phyloP scores from a whole-genome alignment of 176 grass and related monocot genomes.

The Carex kokanica region DNA sequence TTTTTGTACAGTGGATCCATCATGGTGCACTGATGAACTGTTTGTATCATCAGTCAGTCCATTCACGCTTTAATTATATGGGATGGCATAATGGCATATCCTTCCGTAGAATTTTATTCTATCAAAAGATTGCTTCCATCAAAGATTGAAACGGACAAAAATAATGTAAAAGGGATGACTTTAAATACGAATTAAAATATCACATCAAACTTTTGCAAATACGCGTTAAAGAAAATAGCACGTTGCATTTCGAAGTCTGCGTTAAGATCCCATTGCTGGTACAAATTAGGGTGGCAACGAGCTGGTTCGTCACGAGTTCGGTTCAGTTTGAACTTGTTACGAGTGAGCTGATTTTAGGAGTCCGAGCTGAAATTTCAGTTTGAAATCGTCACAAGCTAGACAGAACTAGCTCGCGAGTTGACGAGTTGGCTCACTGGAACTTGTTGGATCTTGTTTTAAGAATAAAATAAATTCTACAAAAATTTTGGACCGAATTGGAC shows the following conservation, averaged over 20 bases:
- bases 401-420: too few species aligned
- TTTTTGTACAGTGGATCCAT: not conserved
- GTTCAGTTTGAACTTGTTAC: too few species aligned
- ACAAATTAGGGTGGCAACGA: not conserved
- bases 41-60: not conserved
- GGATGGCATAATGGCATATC: not conserved
- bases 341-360: too few species aligned
- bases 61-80: constrained; percentile 16
- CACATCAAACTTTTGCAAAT: not conserved
- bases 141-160: not conserved
- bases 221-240: not conserved
- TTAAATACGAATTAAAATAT: not conserved
- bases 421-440: too few species aligned
- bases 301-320: too few species aligned
- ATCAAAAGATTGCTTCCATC: not conserved
- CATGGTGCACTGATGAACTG: not conserved
- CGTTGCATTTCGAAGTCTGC: not conserved
- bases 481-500: too few species aligned
- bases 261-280: not conserved
- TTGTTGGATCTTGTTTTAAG: too few species aligned
- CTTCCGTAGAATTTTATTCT: not conserved
- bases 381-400: too few species aligned
- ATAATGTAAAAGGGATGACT: not conserved
- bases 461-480: too few species aligned
- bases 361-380: too few species aligned